Evolutionary conservation across 768 basidiomycete species (phyloP), one percentile per base, ranked within the genome.

Genomic region (Hirschioporus abietinus): DNA sequence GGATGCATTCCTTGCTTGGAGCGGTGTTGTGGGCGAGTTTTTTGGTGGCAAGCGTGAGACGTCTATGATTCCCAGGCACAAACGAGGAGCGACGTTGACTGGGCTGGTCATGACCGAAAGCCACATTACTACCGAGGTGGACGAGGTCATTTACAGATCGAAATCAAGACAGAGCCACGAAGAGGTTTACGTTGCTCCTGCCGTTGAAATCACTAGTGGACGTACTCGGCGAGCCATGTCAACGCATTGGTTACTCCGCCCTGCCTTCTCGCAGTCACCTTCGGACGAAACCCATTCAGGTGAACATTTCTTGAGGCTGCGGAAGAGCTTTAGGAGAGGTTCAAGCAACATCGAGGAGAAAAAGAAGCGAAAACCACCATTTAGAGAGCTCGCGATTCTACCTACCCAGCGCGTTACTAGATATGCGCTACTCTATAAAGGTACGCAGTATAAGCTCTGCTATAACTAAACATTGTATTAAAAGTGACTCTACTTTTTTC

Each of bases 401-500:
- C 88, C 88, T 20, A 82, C 83, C 17, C 87, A 90, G 71, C 78
- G 88, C 23, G 80, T 88, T n/a, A 83, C 83, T 75, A 79, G 88
- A 68, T 88, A 89, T 72, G 85, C 84, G 1, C 71, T 89, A 52
- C 76, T 88, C 58, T 88, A 84, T 68, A 82, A 78, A 80, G 88
- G 88, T 86, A 67, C 65, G 79, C 76, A 65, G 79, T 76, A 9
- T 64, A 27, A 18, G 58, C 18, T 30, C 25, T 62, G 30, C 30
- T 36, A 6, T 10, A 30, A 12, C 5, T 36, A n/a, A 30, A 17
- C 61, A 34, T 30, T 30, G 18, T 1, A 64, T 36, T n/a, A 26
- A 34, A 58, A 20, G 15, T 9, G 57, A 25, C 35, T 26, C 23
- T 42, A 60, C 58, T 66, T 60, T 67, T 52, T 18, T n/a, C 63